phyloP scores from a whole-genome alignment of 2,329 filamentous ascomycete species.

The Fusarium brachygibbosum region DNA sequence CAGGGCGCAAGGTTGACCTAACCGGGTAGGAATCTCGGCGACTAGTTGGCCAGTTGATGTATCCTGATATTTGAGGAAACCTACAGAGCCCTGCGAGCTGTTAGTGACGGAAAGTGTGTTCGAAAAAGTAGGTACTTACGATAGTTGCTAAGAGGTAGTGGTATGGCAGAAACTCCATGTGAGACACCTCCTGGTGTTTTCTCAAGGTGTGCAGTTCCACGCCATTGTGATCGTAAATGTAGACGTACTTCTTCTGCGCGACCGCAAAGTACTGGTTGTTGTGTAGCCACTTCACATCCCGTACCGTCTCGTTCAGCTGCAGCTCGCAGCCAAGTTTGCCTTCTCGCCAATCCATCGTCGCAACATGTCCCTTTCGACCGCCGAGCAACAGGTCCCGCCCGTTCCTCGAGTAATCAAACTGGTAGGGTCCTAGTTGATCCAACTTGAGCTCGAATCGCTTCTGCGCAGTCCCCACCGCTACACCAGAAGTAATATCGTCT shows the following conservation, averaged over 20 bases:
- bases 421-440: slow-evolving; percentile 85
- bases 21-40: slow-evolving; percentile 84
- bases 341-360: slow-evolving; percentile 95
- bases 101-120: slow-evolving; percentile 7
- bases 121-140: slow-evolving; percentile 62
- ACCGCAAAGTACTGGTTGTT: slow-evolving; percentile 96
- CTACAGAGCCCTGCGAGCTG: slow-evolving; percentile 74
- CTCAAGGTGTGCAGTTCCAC: slow-evolving; percentile 92
- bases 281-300: slow-evolving; percentile 92
- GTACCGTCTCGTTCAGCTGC: slow-evolving; percentile 89
- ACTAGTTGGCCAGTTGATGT: slow-evolving; percentile 93
- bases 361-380: slow-evolving; percentile 93
- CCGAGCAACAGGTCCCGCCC: slow-evolving; percentile 87
- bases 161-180: slow-evolving; percentile 96
- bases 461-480: slow-evolving; percentile 87
- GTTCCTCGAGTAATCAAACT: slow-evolving; percentile 90
- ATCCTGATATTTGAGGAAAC: slow-evolving; percentile 93
- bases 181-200: slow-evolving; percentile 90
- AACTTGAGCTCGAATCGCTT: slow-evolving; percentile 93
- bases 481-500: slow-evolving; percentile 81
- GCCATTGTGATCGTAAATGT: slow-evolving; percentile 93
- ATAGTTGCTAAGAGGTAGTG: slow-evolving; percentile 93
- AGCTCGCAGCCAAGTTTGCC: slow-evolving; percentile 93
- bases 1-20: slow-evolving; percentile 86
- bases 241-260: slow-evolving; percentile 95